These are phyloP conservation scores for Stagonosporopsis vannaccii DNA, from an alignment of 2,329 filamentous ascomycete genomes.

Conservation along the genomic window DNA sequence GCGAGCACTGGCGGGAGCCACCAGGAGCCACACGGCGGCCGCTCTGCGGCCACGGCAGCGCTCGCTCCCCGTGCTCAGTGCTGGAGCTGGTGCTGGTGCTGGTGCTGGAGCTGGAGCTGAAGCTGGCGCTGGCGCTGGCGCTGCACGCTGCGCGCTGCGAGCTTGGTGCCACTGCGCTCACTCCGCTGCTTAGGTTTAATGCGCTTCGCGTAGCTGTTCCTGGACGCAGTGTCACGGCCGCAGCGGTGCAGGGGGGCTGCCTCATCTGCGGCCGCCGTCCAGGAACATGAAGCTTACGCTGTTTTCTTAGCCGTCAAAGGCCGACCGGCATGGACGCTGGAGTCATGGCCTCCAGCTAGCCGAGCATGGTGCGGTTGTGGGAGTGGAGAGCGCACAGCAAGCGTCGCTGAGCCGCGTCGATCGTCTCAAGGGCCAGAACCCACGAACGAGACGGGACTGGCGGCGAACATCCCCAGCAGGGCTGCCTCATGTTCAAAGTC, in stretches of 20 bases:
- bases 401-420: slow-evolving; percentile 33
- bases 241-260: slow-evolving; percentile 31
- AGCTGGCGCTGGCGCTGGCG: neutral
- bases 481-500: slow-evolving; percentile 33
- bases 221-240: slow-evolving; percentile 21
- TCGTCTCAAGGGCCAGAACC: slow-evolving; percentile 49
- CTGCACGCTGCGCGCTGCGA: slow-evolving; percentile 5
- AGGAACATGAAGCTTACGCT: slow-evolving; percentile 41
- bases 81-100: neutral
- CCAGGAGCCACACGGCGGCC: slow-evolving; percentile 10
- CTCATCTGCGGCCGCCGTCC: slow-evolving; percentile 35
- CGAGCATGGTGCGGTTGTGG: slow-evolving; percentile 36
- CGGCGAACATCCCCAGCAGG: slow-evolving; percentile 40
- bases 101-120: neutral
- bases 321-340: slow-evolving; percentile 19
- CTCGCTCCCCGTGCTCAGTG: neutral
- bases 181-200: neutral
- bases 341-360: slow-evolving; percentile 32
- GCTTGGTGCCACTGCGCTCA: neutral
- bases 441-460: slow-evolving; percentile 36
- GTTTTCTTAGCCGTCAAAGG: slow-evolving; percentile 23
- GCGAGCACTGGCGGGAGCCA: slow-evolving; percentile 18
- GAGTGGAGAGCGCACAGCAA: slow-evolving; percentile 30
- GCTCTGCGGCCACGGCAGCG: slow-evolving; percentile 9
- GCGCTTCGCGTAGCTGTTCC: slow-evolving; percentile 24